These are phyloP conservation scores for Apiosordaria backusii DNA, from an alignment of 495 filamentous ascomycete species.

Conservation along the genomic window DNA sequence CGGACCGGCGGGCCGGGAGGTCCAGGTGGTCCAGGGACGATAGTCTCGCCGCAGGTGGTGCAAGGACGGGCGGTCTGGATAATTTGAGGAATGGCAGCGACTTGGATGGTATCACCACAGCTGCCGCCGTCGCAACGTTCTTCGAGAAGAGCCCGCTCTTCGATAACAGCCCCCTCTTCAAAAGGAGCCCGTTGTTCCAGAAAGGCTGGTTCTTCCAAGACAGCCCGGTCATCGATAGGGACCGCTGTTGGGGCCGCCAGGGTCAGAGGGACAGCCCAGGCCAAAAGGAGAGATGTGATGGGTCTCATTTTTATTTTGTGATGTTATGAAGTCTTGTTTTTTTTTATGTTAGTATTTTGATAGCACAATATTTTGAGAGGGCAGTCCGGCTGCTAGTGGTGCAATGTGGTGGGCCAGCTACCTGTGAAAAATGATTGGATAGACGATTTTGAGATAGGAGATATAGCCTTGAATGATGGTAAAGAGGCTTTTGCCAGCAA, in stretches of 20 bases:
- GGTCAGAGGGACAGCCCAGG: background rate
- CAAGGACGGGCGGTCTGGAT: background rate
- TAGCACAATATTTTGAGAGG: background rate
- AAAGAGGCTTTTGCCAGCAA: background rate
- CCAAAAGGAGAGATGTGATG: background rate
- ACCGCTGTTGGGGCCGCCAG: background rate
- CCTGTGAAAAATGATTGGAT: background rate
- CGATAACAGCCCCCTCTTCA: background rate
- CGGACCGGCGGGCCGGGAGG: background rate
- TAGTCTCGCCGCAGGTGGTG: background rate
- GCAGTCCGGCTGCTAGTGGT: background rate
- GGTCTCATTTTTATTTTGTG: background rate
- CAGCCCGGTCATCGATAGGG: background rate
- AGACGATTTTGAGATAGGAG: background rate
- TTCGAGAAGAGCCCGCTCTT: background rate
- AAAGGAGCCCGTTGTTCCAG: background rate
- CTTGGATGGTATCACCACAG: background rate
- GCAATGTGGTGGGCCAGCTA: background rate
- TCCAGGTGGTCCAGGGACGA: conserved; percentile 1
- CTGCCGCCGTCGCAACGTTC: background rate
- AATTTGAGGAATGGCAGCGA: background rate
- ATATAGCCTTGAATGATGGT: background rate
- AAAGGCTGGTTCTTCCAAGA: background rate
- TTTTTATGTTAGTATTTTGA: background rate
- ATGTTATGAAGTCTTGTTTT: background rate